phyloP scores from a whole-genome alignment of 164 flowering plant genomes.

The Hamamelis virginiana region DNA sequence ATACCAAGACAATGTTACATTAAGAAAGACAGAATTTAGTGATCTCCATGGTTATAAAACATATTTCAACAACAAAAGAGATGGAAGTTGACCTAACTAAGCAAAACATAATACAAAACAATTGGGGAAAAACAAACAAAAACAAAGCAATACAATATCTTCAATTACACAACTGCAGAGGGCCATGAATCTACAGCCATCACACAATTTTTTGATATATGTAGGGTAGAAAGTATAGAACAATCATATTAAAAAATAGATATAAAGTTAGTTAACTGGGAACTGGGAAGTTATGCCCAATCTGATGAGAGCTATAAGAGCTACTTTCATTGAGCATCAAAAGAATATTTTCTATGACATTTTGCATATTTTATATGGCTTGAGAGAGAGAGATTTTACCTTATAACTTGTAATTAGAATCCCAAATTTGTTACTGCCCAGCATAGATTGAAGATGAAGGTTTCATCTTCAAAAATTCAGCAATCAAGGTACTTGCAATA shows the following conservation, averaged over 20 bases:
- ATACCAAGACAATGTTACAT: background rate
- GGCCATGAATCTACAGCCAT: background rate
- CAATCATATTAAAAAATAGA: background rate
- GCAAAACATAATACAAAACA: too few relatives aligned
- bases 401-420: background rate
- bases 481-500: background rate
- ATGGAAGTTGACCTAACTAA: background rate
- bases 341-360: background rate
- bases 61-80: background rate
- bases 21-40: background rate
- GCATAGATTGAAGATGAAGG: background rate
- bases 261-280: background rate
- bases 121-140: background rate
- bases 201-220: background rate
- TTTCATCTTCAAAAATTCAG: background rate
- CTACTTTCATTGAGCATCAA: background rate
- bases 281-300: background rate
- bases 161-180: background rate
- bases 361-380: background rate
- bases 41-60: background rate
- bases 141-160: background rate
- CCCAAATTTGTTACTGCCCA: background rate
- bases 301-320: background rate
- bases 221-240: background rate
- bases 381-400: background rate